Base-by-base conservation (phyloP, 352 stramenopile species). In the Hyphochytrium catenoides region DNA sequence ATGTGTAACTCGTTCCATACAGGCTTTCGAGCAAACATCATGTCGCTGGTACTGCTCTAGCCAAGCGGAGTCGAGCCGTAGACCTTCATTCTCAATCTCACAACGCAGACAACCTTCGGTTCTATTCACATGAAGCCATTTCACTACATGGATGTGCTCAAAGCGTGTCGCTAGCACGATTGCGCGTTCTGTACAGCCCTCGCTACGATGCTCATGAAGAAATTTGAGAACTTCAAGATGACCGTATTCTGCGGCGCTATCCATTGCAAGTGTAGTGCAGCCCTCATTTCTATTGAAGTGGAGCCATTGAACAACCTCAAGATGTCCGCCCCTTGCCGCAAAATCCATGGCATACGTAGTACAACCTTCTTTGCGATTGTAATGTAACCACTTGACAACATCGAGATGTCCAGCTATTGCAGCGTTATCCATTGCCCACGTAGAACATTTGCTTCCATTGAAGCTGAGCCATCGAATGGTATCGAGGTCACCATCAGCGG, bases 11-110 rank as follows among this genome's bases (percentile, higher is more conserved):
- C n/a, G n/a, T n/a, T n/a, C n/a, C n/a, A n/a, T n/a, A n/a, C n/a
- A n/a, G n/a, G n/a, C n/a, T n/a, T n/a, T n/a, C n/a, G n/a, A n/a
- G n/a, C n/a, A n/a, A n/a, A n/a, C n/a, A n/a, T n/a, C n/a, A n/a
- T n/a, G n/a, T n/a, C n/a, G n/a, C n/a, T n/a, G n/a, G n/a, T n/a
- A n/a, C n/a, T n/a, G n/a, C n/a, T n/a, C n/a, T n/a, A n/a, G n/a
- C n/a, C n/a, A n/a, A n/a, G n/a, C n/a, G n/a, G n/a, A n/a, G n/a
- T n/a, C n/a, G n/a, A n/a, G n/a, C n/a, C n/a, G n/a, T n/a, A n/a
- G n/a, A n/a, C n/a, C n/a, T n/a, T n/a, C 39, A 11, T 41, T 41
- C 16, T 46, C 39, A 31, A 46, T 46, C 2, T 31, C 39, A 11
- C 29, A 28, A 8, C 21, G 8, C n/a, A 34, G 33, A 11, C 22